These are phyloP conservation scores for Tricholoma bakamatsutake DNA, from an alignment of 768 basidiomycete species.

Conservation along the genomic window DNA sequence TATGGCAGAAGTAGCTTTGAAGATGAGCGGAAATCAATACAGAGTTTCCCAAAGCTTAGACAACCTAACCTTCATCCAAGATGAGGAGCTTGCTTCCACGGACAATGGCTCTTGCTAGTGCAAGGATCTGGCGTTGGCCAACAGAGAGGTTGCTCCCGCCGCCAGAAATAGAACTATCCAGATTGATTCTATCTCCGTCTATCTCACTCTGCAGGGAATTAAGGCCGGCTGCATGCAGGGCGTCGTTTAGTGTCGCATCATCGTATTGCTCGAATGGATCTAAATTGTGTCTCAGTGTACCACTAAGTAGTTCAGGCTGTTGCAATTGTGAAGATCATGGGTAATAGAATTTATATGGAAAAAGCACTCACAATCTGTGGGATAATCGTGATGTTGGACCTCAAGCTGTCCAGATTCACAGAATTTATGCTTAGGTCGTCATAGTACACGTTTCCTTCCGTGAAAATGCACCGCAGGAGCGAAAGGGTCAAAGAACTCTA, in stretches of 20 bases:
- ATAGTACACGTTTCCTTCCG: conserved; percentile 49
- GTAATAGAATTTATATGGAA: background rate
- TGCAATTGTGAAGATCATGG: background rate
- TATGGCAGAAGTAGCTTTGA: conserved; percentile 40
- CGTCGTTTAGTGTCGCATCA: conserved; percentile 37
- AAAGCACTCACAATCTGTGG: conserved; percentile 35
- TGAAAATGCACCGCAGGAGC: conserved; percentile 51
- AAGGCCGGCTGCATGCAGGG: conserved; percentile 34
- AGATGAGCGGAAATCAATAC: conserved; percentile 24
- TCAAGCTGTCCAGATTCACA: conserved; percentile 50
- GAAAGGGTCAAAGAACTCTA: conserved; percentile 56
- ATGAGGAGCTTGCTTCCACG: conserved; percentile 56
- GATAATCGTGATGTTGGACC: conserved; percentile 57
- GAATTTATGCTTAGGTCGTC: conserved; percentile 44
- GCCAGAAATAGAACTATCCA: conserved; percentile 39
- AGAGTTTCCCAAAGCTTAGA: conserved; percentile 22
- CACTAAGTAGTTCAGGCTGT: conserved; percentile 49
- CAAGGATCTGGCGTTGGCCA: conserved; percentile 69
- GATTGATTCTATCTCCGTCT: conserved; percentile 41
- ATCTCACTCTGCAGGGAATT: conserved; percentile 35
- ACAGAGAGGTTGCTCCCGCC: conserved; percentile 73
- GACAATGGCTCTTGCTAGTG: conserved; percentile 57
- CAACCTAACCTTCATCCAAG: conserved; percentile 50
- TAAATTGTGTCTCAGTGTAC: conserved; percentile 59
- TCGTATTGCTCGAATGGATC: conserved; percentile 60